Evolutionary conservation across 345 rosid genomes (phyloP).

Genomic region (Tarenaya hassleriana): DNA sequence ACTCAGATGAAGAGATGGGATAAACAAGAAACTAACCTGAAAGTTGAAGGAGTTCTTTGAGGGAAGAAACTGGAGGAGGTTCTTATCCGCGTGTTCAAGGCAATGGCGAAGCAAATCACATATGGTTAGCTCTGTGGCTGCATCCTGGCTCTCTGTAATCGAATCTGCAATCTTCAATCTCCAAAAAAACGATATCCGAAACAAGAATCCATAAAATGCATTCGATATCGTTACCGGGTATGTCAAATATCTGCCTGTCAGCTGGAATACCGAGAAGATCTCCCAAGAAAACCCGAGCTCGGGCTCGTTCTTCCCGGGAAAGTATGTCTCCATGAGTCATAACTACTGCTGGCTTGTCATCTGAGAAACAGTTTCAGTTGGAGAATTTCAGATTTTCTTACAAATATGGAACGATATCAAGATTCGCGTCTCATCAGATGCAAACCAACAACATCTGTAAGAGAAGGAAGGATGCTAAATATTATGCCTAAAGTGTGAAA

Average conservation of each 20-base stretch:
- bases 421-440: no score
- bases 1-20: no score
- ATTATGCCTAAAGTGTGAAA: no score
- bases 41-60: conserved; percentile 24
- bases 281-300: conserved; percentile 47
- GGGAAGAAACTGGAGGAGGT: conserved; percentile 38
- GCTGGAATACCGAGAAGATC: conserved; percentile 69
- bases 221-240: conserved; percentile 50
- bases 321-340: conserved; percentile 82
- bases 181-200: background rate
- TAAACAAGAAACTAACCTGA: conserved; percentile 31
- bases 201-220: background rate
- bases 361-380: conserved; percentile 38
- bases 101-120: conserved; percentile 60
- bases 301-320: conserved; percentile 46
- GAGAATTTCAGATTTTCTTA: no score
- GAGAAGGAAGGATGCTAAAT: background rate
- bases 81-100: conserved; percentile 75
- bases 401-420: background rate
- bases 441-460: no score
- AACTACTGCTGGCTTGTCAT: conserved; percentile 79
- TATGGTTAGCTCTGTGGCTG: conserved; percentile 42
- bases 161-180: conserved; percentile 11
- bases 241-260: conserved; percentile 63
- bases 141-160: conserved; percentile 46